Base-by-base conservation (phyloP, 1,284 basidiomycete species). In the Sphaerobolus stellatus region DNA sequence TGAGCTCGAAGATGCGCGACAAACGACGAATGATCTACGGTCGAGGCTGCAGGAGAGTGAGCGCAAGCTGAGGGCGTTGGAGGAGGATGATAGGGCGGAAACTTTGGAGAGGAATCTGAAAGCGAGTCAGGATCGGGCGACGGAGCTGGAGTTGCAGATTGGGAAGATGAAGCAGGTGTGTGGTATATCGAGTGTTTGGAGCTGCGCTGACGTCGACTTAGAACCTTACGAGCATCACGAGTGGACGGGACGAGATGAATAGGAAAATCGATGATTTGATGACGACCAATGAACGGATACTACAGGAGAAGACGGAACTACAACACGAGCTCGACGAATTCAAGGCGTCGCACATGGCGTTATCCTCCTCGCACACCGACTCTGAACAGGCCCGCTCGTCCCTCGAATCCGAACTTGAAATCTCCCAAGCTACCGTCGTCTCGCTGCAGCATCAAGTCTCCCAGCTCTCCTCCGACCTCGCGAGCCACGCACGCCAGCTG, bases 21-120 rank as follows among this genome's bases (percentile, higher is more conserved):
- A 75, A 1, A 74, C 79, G 2, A 66, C 80, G n/a, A 71, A 75
- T 38, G 82, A 85, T 45, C 66, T 81, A 29, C 80, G 77, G 48
- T 70, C 76, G 29, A 75, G 83, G 58, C 74, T 80, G 4, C 79
- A 81, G 53, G 73, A 79, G 40, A 75, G 77, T 59, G 75, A 80
- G 56, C 77, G 81, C 45, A 75, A 80, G 54, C 75, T 84, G 22
- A 82, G 80, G 28, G 88, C 90, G 61, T 69, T 92, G 28, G 82
- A 89, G 62, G 90, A 91, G 60, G 89, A 92, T 63, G 88, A 92
- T 67, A 83, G 87, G 31, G 83, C 83, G 20, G 89, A 90, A 61
- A 76, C 78, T 40, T 69, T 91, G 34, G 88, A 91, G 63, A 71
- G 72, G 41, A 86, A 84, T 4, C 70, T 92, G 50, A 84, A 84